Conservation (phyloP, 176 grass and related monocot genomes). For the Phoenix roebelenii region DNA sequence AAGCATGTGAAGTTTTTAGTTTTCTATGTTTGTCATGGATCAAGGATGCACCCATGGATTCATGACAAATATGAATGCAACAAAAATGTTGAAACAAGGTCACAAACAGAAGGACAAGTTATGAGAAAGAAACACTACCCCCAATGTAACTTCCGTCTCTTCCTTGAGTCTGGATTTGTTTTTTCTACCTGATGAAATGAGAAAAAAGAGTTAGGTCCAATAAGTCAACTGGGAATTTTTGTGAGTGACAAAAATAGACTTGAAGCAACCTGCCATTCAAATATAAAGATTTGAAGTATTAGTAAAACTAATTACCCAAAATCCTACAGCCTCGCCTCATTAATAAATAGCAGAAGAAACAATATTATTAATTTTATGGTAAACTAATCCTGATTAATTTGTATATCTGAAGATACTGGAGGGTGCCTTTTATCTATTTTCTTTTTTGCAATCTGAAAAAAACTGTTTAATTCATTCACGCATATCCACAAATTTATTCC, state of each 20-base stretch:
- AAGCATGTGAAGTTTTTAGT: too few species aligned
- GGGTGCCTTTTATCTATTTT: too few species aligned
- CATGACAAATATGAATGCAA: background rate
- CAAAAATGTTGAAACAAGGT: background rate
- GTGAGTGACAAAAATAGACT: background rate
- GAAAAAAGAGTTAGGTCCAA: background rate
- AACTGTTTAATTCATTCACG: too few species aligned
- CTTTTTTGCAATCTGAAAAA: too few species aligned
- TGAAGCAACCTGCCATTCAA: background rate
- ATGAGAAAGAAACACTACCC: conserved; percentile 1
- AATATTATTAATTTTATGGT: too few species aligned
- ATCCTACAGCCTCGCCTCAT: too few species aligned
- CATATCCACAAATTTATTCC: too few species aligned
- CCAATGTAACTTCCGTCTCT: conserved; percentile 3
- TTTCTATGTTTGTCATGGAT: too few species aligned
- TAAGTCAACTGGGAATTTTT: background rate
- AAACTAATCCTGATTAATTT: too few species aligned
- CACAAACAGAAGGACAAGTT: background rate
- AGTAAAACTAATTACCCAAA: too few species aligned
- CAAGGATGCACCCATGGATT: background rate
- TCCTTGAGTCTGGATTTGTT: background rate
- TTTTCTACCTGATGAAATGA: background rate
- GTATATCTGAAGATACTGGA: too few species aligned
- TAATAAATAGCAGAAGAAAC: too few species aligned
- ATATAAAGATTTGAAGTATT: background rate